A percentile compares a stretch with the other conserved stretches of the same genome.
These are phyloP conservation scores for Nitzschia sp. DNA, from an alignment of 108 stramenopile species.

Conservation along the genomic window DNA sequence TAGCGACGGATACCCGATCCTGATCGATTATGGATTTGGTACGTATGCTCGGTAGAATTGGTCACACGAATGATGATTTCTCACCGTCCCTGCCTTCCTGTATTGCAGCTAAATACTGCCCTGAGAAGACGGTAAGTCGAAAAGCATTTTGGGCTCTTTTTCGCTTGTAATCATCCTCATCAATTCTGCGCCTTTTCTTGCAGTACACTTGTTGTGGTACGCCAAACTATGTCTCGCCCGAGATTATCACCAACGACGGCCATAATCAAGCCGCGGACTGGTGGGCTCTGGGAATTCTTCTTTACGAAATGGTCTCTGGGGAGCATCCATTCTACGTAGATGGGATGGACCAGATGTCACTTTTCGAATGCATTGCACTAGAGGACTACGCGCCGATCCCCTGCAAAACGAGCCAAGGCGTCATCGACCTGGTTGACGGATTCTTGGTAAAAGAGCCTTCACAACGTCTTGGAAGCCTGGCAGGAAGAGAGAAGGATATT, in stretches of 20 bases:
- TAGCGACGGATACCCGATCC: slow-evolving; percentile 73
- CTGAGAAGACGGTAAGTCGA: slow-evolving; percentile 53
- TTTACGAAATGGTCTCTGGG: slow-evolving; percentile 88
- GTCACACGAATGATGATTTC: too few species aligned
- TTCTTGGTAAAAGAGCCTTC: slow-evolving; percentile 56
- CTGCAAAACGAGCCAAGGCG: slow-evolving; percentile 36
- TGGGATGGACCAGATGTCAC: slow-evolving; percentile 73
- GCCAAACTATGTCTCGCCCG: slow-evolving; percentile 91
- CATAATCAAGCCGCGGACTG: slow-evolving; percentile 90
- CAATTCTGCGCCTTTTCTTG: slow-evolving; percentile 68
- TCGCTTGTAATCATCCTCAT: slow-evolving; percentile 12
- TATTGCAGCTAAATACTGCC: slow-evolving; percentile 61
- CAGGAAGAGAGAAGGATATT: slow-evolving; percentile 61
- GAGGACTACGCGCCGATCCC: slow-evolving; percentile 42
- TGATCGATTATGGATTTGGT: slow-evolving; percentile 90
- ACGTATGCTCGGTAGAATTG: too few species aligned
- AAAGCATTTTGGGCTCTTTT: slow-evolving; percentile 31
- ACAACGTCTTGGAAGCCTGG: slow-evolving; percentile 59
- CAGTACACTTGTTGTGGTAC: slow-evolving; percentile 94
- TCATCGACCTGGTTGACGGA: slow-evolving; percentile 50
- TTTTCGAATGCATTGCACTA: slow-evolving; percentile 80
- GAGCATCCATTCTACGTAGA: slow-evolving; percentile 61
- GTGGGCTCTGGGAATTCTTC: slow-evolving; percentile 91
- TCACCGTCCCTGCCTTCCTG: too few species aligned
- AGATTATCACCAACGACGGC: slow-evolving; percentile 89